Conservation (phyloP, 345 rosid species). For the Citrus trifoliata region DNA sequence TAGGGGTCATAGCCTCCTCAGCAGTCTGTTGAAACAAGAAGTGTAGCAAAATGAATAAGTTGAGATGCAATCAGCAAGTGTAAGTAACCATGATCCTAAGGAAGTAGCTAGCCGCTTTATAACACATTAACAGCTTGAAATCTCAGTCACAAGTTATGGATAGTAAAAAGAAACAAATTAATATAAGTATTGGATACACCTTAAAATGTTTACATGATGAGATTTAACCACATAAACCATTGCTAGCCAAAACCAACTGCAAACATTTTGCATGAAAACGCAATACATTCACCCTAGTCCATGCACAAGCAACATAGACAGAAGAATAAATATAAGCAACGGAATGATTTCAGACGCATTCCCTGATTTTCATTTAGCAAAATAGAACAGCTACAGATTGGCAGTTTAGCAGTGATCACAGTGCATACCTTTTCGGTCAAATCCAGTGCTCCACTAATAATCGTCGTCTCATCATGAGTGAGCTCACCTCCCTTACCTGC, state of each 20-base stretch:
- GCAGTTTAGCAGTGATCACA: neutral
- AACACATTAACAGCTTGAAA: neutral
- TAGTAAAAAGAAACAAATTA: neutral
- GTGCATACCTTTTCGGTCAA: constrained; percentile 81
- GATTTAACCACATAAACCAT: neutral
- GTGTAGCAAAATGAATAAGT: constrained; percentile 6
- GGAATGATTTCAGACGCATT: neutral
- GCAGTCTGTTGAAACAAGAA: constrained; percentile 66
- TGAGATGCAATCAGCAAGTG: neutral
- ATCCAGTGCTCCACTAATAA: constrained; percentile 94
- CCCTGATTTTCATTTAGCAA: neutral
- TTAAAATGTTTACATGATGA: neutral
- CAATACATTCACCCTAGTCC: neutral
- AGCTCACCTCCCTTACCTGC: constrained; percentile 99
- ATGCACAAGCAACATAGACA: neutral
- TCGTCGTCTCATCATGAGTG: constrained; percentile 96
- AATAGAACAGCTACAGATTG: neutral
- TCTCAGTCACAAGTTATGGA: neutral
- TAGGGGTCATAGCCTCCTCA: constrained; percentile 99
- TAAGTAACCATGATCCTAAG: neutral
- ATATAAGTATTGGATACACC: neutral
- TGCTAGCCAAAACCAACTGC: neutral
- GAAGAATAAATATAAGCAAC: neutral
- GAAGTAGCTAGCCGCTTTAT: neutral
- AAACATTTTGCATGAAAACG: neutral